Evolutionary conservation across 805 yeast species (phyloP).

Genomic region (Monosporozyma yasuniensis): DNA sequence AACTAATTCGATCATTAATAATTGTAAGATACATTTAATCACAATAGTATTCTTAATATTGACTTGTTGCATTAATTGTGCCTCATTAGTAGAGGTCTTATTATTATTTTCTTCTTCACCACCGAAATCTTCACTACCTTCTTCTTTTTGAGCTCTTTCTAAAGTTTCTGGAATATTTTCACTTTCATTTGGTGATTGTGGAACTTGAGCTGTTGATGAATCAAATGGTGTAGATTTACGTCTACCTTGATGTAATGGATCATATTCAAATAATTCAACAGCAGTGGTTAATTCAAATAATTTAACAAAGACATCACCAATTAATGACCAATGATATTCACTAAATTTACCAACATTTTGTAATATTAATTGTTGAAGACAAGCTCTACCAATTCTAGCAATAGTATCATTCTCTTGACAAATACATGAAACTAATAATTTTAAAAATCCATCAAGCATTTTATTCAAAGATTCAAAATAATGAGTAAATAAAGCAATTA

Average conservation of each 20-base stretch:
- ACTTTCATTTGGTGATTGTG: background rate
- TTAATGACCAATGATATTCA: conserved; percentile 62
- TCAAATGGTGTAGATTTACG: conserved; percentile 11
- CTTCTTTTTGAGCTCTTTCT: conserved; percentile 28
- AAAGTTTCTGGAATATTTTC: conserved; percentile 18
- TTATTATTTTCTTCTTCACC: conserved; percentile 18
- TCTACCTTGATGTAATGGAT: conserved; percentile 33
- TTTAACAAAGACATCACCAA: conserved; percentile 54
- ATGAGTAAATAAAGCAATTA: conserved; percentile 73
- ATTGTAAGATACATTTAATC: conserved; percentile 83
- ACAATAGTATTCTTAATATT: conserved; percentile 68
- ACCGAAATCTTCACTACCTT: conserved; percentile 31
- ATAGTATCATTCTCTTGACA: conserved; percentile 96
- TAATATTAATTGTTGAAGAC: conserved; percentile 70
- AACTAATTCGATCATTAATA: conserved; percentile 77
- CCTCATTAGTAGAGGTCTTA: conserved; percentile 19
- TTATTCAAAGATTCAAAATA: conserved; percentile 70
- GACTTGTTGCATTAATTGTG: conserved; percentile 17
- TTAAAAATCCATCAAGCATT: conserved; percentile 71
- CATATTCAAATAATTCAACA: conserved; percentile 58
- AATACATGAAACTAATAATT: conserved; percentile 73
- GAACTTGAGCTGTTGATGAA: background rate
- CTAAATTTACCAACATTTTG: conserved; percentile 62
- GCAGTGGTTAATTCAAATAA: conserved; percentile 83
- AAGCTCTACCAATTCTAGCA: conserved; percentile 87